Base-by-base conservation (phyloP, 768 basidiomycete genomes). In the Strobilomyces echinocephalus region DNA sequence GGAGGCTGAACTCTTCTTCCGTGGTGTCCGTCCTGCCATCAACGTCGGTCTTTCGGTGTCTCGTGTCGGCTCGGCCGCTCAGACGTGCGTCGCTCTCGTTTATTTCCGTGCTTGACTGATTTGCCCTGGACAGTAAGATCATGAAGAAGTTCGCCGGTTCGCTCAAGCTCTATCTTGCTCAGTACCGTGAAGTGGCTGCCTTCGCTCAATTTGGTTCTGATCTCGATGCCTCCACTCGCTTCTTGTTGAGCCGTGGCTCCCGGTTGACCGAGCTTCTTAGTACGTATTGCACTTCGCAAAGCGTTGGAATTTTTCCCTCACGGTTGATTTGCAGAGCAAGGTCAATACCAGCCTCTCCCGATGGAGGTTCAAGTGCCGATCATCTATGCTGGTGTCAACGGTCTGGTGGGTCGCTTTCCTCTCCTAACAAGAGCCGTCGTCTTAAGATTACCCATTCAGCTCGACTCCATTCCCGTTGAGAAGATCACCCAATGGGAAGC, bases 81-180 rank as follows among this genome's bases (percentile, higher is more conserved):
- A 99, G 79, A 97, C 95, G 95, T 97, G 75, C 72, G 89, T 76
- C 3, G 39, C 39, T 5, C 42, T 4, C 1, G 28, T 15, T 1
- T 45, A 16, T 21, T 24, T 28, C 26, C 1, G 2, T 34, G n/a
- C 21, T 52, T 30, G 28, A 40, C 34, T 60, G 5, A 41, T 43
- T n/a, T 49, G 34, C 38, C 7, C 52, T 58, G 50, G 49, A 61
- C 59, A 90, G 87, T 63, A 93, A 95, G 78, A 93, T 98, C 78
- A 98, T 99, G 97, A 99, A 97, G 89, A 95, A 97, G 80, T 98
- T 98, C 66, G 97, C 97, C 66, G 97, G 97, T 82, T 98, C 97
- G 50, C 85, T 98, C 64, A 97, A 98, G 79, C 85, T 99, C 44
- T 99, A 99, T 85, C 91, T 99, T 62, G 97, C 97, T 30, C 97